Base-by-base conservation (phyloP, 2,329 filamentous ascomycete genomes). In the Blastomyces emzantsi region DNA sequence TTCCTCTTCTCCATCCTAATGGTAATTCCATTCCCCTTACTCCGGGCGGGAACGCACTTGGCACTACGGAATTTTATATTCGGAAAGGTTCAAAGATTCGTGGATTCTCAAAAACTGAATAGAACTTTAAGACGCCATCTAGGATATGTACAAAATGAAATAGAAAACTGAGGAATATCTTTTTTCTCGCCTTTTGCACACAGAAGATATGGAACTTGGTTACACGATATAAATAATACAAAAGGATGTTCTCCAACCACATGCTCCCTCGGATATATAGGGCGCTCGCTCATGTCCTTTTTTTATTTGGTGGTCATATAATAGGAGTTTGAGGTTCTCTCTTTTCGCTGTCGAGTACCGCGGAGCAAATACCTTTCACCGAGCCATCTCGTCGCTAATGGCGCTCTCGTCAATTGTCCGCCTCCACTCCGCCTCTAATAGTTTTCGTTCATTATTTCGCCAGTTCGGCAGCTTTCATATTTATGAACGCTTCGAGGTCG, bases 401-500 rank as follows among this genome's bases (percentile, higher is more conserved):
- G 1, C 25, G 25, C 22, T 22, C 43, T 33, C 43, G 17, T 47
- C 15, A 41, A 2, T 33, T 28, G 41, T 70, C 70, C 70, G 69
- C 69, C 69, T 64, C 66, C 69, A 64, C 43, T 70, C 70, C 70
- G 69, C 68, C 69, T 64, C 66, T 69, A 64, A 68, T 67, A 63
- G 62, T 65, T 70, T 63, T 64, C 68, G 57, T 64, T 51, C 54
- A 62, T 71, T 74, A 75, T 69, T 70, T 69, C 56, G 63, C 43
- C 45, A 62, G 66, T 69, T 81, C 80, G 60, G 76, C 78, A 62
- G 78, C 77, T 71, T 91, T 79, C 71, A 85, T 82, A 73, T 85
- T 84, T 77, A 96, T 79, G 77, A 86, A 90, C 71, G 89, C 87
- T 82, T 97, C 93, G 71, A 97, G 83, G 76, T 99, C 92, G 81